Evolutionary conservation across 495 filamentous ascomycete species (phyloP), one percentile per base, ranked within the genome.

Genomic region (Tricharina praecox): DNA sequence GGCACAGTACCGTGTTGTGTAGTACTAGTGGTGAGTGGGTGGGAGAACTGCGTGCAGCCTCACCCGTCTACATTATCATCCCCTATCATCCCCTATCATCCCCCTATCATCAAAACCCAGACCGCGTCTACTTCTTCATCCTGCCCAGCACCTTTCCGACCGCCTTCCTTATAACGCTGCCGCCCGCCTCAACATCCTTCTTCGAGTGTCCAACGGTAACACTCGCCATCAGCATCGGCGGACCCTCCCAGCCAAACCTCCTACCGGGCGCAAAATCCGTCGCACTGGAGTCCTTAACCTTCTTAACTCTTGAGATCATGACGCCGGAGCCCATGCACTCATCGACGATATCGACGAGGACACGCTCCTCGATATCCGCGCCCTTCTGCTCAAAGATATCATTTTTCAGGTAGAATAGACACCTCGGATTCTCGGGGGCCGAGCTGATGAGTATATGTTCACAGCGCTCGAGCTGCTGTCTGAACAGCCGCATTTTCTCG

Each of bases 131-230:
- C 23, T 46, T 46, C 43, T 46, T 46, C 15, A 46, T 1, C 11
- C 43, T 11, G 3, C 43, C 43, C 25, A 46, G 28, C 3, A 95
- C 78, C 67, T 93, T 94, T 24, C 87, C 93, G 54, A 95, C 83
- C 16, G 87, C 90, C 66, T 95, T 88, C 43, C 92, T 73, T 49
- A 96, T 83, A 3, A 75, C 80, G 3, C 77, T 74, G 2, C 88
- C 90, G 2, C 90, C 82, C 66, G 85, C 88, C 67, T 97, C 90
- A 36, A 85, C 79, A 63, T 97, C 90, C 67, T 93, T 94, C 68
- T 81, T 86, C 26, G 81, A 80, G 54, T 96, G 70, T 8, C 82
- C 90, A 25, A 71, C 79, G 0, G 85, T 88, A 46, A 94, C 70
- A 62, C 87, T 94, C 15, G 93, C 77, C 68, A 96, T 97, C 48